phyloP scores from a whole-genome alignment of 2,329 filamentous ascomycete genomes.

The Zopfia rhizophila region DNA sequence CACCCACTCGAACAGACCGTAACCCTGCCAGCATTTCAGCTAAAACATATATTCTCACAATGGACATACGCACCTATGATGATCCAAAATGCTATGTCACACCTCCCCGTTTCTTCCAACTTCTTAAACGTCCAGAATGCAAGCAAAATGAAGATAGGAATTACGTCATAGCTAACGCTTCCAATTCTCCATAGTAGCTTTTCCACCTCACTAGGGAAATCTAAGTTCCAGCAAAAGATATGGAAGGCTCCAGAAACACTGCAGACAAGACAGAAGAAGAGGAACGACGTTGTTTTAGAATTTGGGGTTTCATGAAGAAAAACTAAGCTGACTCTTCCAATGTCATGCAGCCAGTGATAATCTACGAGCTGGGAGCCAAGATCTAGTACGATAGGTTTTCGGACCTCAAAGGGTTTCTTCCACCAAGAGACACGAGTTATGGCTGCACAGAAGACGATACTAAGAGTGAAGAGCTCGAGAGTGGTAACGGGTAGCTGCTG shows the following conservation, averaged over 20 bases:
- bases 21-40: slow-evolving; percentile 24
- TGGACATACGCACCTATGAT: too few relatives aligned
- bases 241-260: slow-evolving; percentile 12
- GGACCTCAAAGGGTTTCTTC: slow-evolving; percentile 30
- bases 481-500: slow-evolving; percentile 21
- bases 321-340: too few relatives aligned
- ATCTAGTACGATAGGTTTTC: slow-evolving; percentile 14
- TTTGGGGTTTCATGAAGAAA: background rate
- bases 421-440: slow-evolving; percentile 19
- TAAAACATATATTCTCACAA: slow-evolving; percentile 17
- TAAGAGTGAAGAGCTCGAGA: slow-evolving; percentile 31
- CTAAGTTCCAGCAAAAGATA: slow-evolving; percentile 23
- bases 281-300: background rate
- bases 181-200: slow-evolving; percentile 22
- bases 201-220: slow-evolving; percentile 17
- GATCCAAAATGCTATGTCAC: too few relatives aligned
- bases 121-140: too few relatives aligned
- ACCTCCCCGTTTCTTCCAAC: too few relatives aligned
- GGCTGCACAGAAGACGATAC: slow-evolving; percentile 23
- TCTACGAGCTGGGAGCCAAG: too few relatives aligned
- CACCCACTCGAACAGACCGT: slow-evolving; percentile 16
- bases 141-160: slow-evolving; percentile 2
- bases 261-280: background rate
- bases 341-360: too few relatives aligned
- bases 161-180: slow-evolving; percentile 8